These are phyloP conservation scores for Grosmannia huntii DNA, from an alignment of 2,329 filamentous ascomycete genomes.

Conservation along the genomic window DNA sequence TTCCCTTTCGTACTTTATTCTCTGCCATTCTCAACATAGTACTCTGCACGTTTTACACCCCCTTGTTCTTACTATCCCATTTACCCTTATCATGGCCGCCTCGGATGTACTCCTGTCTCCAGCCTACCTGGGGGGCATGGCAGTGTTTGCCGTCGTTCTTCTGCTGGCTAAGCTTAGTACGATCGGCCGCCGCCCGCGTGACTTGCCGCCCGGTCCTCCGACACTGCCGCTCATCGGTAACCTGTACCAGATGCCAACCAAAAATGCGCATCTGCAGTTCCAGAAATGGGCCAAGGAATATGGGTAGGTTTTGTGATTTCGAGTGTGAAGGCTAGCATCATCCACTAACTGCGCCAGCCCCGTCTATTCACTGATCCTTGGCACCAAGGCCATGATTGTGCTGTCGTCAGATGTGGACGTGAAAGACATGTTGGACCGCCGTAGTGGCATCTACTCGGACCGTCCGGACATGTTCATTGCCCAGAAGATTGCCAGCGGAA, in stretches of 20 bases:
- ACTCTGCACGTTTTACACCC: neutral
- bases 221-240: constrained; percentile 17
- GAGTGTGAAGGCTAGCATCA: neutral
- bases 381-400: constrained; percentile 32
- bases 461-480: constrained; percentile 18
- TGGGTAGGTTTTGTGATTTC: constrained; percentile 2
- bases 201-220: constrained; percentile 15
- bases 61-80: neutral
- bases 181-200: neutral
- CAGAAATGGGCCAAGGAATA: constrained; percentile 39
- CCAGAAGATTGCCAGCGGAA: constrained; percentile 10
- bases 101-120: neutral
- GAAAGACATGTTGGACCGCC: constrained; percentile 38
- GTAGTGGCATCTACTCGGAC: constrained; percentile 36
- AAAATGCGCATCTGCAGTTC: constrained; percentile 31
- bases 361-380: constrained; percentile 37
- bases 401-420: constrained; percentile 15
- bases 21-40: neutral
- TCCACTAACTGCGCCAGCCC: constrained; percentile 17
- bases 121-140: neutral
- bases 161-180: neutral
- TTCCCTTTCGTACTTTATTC: neutral
- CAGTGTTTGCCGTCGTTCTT: neutral
- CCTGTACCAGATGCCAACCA: constrained; percentile 26
- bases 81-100: neutral